Evolutionary conservation across 306 rosid genomes (phyloP), one percentile per base, ranked within the genome.

Genomic region (Begonia masoniana): DNA sequence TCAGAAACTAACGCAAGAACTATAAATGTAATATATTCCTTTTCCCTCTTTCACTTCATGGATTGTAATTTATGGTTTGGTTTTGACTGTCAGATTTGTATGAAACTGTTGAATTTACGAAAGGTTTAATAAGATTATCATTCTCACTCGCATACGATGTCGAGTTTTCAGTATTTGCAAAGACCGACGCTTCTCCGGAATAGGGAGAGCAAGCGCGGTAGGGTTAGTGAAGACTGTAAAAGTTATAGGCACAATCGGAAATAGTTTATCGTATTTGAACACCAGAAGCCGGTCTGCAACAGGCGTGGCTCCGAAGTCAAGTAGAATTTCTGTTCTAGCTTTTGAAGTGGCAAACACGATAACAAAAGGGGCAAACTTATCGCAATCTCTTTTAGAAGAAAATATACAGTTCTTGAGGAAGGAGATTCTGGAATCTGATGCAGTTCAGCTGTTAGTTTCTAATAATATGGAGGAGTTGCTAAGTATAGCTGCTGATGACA

Each of bases 341-440:
- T 92, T 86, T 74, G 99, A 92, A 79, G 93, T 92, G 49, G 99
- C 99, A 46, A 92, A 92, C 35, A 86, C 96, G 15, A 66, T 92
- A 64, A 70, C 74, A 72, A 92, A 79, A 79, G 93, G 85, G 17
- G 67, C 78, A 51, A 68, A 67, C 56, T 63, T 92, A 65, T 74
- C 84, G 57, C 75, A 79, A 41, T 92, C 95, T 41, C 80, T 92
- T 43, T 83, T 88, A 2, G 78, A 81, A 58, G 92, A 81, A 56
- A 86, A 71, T 67, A 72, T 92, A 50, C 78, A 74, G 87, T 52
- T 68, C 59, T 79, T 92, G 46, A 81, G 76, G 69, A 76, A 71
- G 15, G 93, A 86, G 58, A 53, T 86, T 47, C 55, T 80, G 46
- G 72, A 74, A 56, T 83, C 95, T 2, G 76, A 82, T 67, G 93